Conservation (phyloP, 495 filamentous ascomycete genomes). For the Terfezia claveryi region DNA sequence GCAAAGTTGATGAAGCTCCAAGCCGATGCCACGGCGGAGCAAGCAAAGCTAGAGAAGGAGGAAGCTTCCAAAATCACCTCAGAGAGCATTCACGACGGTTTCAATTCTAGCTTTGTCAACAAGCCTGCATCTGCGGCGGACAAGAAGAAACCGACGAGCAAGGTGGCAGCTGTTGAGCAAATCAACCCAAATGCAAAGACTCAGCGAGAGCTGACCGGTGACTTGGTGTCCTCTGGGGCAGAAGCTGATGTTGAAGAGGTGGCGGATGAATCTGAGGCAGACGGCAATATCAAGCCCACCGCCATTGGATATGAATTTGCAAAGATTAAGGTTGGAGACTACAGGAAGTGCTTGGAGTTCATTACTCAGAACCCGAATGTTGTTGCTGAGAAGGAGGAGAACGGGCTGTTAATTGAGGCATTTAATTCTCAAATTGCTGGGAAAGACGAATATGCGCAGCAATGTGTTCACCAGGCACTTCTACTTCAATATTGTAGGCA, state of each 20-base stretch:
- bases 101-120: slow-evolving; percentile 56
- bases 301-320: slow-evolving; percentile 57
- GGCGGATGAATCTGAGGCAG: slow-evolving; percentile 33
- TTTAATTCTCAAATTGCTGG: slow-evolving; percentile 66
- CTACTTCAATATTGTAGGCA: slow-evolving; percentile 85
- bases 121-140: slow-evolving; percentile 26
- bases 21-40: slow-evolving; percentile 42
- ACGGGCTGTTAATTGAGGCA: slow-evolving; percentile 71
- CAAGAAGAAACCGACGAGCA: slow-evolving; percentile 24
- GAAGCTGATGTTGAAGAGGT: slow-evolving; percentile 36
- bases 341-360: slow-evolving; percentile 48
- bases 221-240: slow-evolving; percentile 30
- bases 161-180: slow-evolving; percentile 43
- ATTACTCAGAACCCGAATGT: slow-evolving; percentile 53
- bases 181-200: slow-evolving; percentile 37
- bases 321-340: slow-evolving; percentile 53
- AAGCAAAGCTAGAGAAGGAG: slow-evolving; percentile 67
- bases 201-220: not conserved
- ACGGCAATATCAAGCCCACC: slow-evolving; percentile 52
- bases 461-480: slow-evolving; percentile 85
- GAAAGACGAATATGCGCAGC: slow-evolving; percentile 51
- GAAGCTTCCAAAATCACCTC: slow-evolving; percentile 83
- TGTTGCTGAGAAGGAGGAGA: slow-evolving; percentile 68
- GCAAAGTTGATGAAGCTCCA: slow-evolving; percentile 58
- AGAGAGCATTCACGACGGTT: slow-evolving; percentile 76